Base-by-base conservation (phyloP, 1,284 basidiomycete genomes). In the Fomitopsis palustris region DNA sequence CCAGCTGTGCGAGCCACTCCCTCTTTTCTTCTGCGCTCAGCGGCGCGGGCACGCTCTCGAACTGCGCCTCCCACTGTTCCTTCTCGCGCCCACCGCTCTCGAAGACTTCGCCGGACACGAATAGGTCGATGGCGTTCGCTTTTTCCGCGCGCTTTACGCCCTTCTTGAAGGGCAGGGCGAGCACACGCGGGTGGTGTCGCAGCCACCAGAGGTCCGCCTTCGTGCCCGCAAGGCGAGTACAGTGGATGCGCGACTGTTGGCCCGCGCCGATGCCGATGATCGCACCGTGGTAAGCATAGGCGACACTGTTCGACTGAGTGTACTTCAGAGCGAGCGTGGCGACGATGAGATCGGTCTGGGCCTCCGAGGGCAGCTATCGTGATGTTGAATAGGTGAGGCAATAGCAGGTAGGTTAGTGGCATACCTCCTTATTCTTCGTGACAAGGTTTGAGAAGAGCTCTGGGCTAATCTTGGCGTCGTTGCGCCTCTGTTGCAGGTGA, bases 181-280 rank as follows among this genome's bases (percentile, higher is more conserved):
- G 87, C 53, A 96, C 95, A 53, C 93, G 90, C 0, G 95, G 90
- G 78, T 98, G 95, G 78, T 98, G 95, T 38, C 96, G 89, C 59
- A 98, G 83, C 96, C 97, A 99, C 95, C 96, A 99, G 68, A 96
- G 86, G 79, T 99, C 97, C n/a, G 95, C 95, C 78, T 99, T 99
- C 63, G 88, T 86, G 12, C 97, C 96, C 1, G 97, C 97, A 51
- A 99, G 87, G 54, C 97, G 92, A 21, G 96, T 99, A 78, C 97
- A 99, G 81, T 99, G 97, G 73, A 99, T 99, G 58, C 96, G 93
- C 9, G 95, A 98, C 75, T 99, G 97, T 74, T 99, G 96, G 16
- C 97, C 96, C 0, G 97, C 97, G 55, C 96, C 96, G 54, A 98
- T 90, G 58, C 97, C 97, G 69, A 99, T 86, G 72, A 98, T 91